A percentile compares a stretch with the other conserved stretches of the same genome.
Conservation (phyloP, 192 early-diverging fungal species). For the Backusella luteola region DNA sequence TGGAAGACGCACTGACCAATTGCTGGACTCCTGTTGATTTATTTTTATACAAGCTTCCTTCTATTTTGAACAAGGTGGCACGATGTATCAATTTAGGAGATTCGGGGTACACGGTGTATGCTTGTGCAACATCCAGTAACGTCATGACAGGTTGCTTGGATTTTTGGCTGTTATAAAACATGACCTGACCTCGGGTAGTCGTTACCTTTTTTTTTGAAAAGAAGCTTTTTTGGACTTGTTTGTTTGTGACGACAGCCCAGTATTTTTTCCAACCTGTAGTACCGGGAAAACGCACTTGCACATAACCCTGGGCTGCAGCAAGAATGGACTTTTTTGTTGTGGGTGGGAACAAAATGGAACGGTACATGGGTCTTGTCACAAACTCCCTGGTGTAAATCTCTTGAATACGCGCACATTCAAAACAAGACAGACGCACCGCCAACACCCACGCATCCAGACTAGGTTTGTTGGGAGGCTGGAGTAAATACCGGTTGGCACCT, state of each 20-base stretch:
- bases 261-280: slow-evolving; percentile 43
- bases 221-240: slow-evolving; percentile 34
- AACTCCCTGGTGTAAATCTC: slow-evolving; percentile 70
- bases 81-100: slow-evolving; percentile 41
- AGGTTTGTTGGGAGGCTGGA: slow-evolving; percentile 53
- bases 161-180: slow-evolving; percentile 50
- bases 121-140: slow-evolving; percentile 49
- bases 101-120: slow-evolving; percentile 56
- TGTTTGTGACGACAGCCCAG: slow-evolving; percentile 45
- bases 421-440: slow-evolving; percentile 70
- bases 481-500: slow-evolving; percentile 68
- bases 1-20: slow-evolving; percentile 1
- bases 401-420: slow-evolving; percentile 71
- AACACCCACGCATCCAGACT: slow-evolving; percentile 58
- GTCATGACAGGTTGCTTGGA: slow-evolving; percentile 51
- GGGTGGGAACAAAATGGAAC: neutral
- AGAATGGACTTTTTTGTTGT: neutral
- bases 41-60: slow-evolving; percentile 34
- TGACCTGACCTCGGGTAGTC: slow-evolving; percentile 44
- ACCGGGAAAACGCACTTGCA: slow-evolving; percentile 54
- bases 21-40: slow-evolving; percentile 5
- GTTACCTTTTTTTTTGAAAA: slow-evolving; percentile 38
- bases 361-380: slow-evolving; percentile 41
- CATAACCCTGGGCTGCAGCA: slow-evolving; percentile 31
- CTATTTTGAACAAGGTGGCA: slow-evolving; percentile 38